Evolutionary conservation across 306 rosid genomes (phyloP), one percentile per base, ranked within the genome.

Genomic region (Cicer judaicum): DNA sequence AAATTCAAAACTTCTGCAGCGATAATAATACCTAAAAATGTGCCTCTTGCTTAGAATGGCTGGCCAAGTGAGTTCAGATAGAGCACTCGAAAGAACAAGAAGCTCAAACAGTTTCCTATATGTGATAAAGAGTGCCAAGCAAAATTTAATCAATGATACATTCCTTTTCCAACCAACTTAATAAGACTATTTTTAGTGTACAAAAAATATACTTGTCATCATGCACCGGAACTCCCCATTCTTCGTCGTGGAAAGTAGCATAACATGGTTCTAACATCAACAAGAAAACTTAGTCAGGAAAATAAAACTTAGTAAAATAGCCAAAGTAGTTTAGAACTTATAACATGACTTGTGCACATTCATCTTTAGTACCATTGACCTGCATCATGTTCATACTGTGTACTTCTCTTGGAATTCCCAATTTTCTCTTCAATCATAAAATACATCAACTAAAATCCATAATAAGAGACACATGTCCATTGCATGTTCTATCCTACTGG

Each of bases 191-290:
- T 34, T 67, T 72, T 66, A 61, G 73, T 66, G 15, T 52, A 70
- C 38, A 47, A 59, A 12, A 59, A 59, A 72, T 94, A 43, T 86
- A 91, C 97, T 83, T 91, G 82, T 89, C 97, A 84, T 91, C 86
- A 29, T 91, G 97, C 36, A 87, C 88, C 5, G 97, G 92, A 81
- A 89, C 82, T 60, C 97, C 97, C 97, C 97, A 91, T 86, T 89
- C 97, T 81, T 87, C 94, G 7, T 91, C 97, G 13, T 91, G 97
- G 81, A 89, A 87, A 81, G 87, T 77, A 70, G 86, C 89, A 53
- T 91, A 91, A 43, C 83, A 77, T 56, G 84, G 88, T 56, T 89
- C 97, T 91, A 84, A 64, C 39, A 66, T 77, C 77, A 86, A 78
- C 36, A 84, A 10, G 67, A 12, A 68, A 74, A 80, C 74, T n/a